Conservation (phyloP, 768 basidiomycete species). For the Termitomyces sp. region DNA sequence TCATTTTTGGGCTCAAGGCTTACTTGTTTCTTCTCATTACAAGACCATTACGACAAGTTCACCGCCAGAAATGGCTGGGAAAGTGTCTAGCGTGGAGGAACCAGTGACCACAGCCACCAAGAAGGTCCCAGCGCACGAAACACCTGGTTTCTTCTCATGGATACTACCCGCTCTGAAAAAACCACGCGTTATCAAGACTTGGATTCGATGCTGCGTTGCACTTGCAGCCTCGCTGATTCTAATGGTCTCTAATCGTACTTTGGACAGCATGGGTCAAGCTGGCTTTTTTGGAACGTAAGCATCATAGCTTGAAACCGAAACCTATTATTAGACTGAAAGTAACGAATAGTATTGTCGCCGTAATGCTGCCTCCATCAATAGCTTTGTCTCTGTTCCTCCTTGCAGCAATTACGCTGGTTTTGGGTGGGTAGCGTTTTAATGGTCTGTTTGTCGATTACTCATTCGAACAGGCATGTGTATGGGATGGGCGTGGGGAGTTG, state of each 20-base stretch:
- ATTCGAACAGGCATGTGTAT: slow-evolving; percentile 32
- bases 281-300: slow-evolving; percentile 37
- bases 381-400: slow-evolving; percentile 35
- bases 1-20: not conserved
- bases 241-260: slow-evolving; percentile 28
- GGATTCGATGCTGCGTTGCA: slow-evolving; percentile 32
- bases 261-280: slow-evolving; percentile 36
- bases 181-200: slow-evolving; percentile 35
- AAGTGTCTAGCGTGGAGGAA: not conserved
- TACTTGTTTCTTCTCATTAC: not conserved
- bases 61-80: slow-evolving; percentile 10
- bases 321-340: not conserved
- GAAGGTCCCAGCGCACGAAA: not conserved
- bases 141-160: slow-evolving; percentile 27
- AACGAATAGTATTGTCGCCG: slow-evolving; percentile 29
- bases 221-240: slow-evolving; percentile 29
- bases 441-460: not conserved
- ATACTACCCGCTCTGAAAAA: slow-evolving; percentile 27
- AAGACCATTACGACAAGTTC: not conserved
- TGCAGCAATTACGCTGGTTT: slow-evolving; percentile 27
- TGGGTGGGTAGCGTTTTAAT: slow-evolving; percentile 22
- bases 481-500: slow-evolving; percentile 45
- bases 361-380: slow-evolving; percentile 36
- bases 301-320: not conserved
- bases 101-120: not conserved